Evolutionary conservation across 768 basidiomycete genomes (phyloP).

Genomic region (Lactarius sp.): DNA sequence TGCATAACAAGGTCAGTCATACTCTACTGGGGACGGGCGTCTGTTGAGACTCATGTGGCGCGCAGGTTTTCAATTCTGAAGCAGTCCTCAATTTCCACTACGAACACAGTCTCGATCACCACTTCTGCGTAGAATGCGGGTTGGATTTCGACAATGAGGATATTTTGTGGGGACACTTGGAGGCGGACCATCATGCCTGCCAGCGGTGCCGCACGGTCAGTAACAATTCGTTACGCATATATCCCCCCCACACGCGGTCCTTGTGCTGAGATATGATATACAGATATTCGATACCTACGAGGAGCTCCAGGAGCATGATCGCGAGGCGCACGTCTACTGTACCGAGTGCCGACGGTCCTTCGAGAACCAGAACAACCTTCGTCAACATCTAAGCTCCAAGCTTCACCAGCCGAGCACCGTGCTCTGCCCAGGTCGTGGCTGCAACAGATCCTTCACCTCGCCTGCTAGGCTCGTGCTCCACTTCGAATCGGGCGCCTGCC

Average conservation of each 20-base stretch:
- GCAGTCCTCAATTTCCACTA: background rate
- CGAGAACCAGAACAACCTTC: constrained; percentile 36
- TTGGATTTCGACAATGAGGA: too few species aligned
- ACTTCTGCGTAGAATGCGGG: too few species aligned
- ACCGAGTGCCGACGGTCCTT: constrained; percentile 42
- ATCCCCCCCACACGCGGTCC: background rate
- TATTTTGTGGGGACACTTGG: constrained; percentile 3
- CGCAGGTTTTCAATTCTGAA: background rate
- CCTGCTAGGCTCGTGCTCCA: constrained; percentile 41
- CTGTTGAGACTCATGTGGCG: background rate
- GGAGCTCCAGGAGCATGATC: constrained; percentile 19
- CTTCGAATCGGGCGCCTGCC: constrained; percentile 56
- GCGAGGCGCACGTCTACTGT: constrained; percentile 39
- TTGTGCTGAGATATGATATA: background rate
- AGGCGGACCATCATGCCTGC: constrained; percentile 10
- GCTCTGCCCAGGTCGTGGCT: constrained; percentile 40
- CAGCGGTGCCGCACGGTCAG: background rate
- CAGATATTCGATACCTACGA: constrained; percentile 1
- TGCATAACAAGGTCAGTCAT: constrained; percentile 5
- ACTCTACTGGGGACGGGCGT: constrained; percentile 22
- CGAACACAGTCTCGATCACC: too few species aligned
- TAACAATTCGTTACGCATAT: background rate
- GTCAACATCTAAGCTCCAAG: constrained; percentile 50
- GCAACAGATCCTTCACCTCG: constrained; percentile 46
- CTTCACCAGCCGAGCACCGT: constrained; percentile 40